Evolutionary conservation across 768 basidiomycete species (phyloP).

Genomic region (Pholiota molesta): DNA sequence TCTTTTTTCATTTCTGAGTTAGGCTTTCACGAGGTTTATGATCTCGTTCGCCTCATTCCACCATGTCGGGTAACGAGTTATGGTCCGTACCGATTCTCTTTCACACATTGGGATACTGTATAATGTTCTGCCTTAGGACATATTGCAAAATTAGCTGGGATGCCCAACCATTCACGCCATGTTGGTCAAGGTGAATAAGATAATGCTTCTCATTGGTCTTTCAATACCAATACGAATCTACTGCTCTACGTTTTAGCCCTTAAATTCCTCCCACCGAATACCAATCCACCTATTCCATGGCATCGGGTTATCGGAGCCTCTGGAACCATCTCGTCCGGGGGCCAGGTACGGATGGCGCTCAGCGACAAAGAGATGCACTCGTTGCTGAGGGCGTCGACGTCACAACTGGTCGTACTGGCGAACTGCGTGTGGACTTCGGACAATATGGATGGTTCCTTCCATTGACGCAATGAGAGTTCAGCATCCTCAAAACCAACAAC

Average conservation of each 20-base stretch:
- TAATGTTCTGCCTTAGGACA: slow-evolving; percentile 50
- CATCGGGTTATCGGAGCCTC: slow-evolving; percentile 74
- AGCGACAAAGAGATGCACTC: slow-evolving; percentile 73
- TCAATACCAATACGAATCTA: neutral
- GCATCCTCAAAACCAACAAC: neutral
- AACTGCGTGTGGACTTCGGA: slow-evolving; percentile 58
- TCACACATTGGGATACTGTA: too few relatives aligned
- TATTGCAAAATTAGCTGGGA: slow-evolving; percentile 78
- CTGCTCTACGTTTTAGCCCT: slow-evolving; percentile 53
- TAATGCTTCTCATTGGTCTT: neutral
- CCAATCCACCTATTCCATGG: slow-evolving; percentile 77
- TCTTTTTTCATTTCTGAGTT: neutral
- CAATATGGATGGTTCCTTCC: slow-evolving; percentile 69
- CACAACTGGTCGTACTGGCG: slow-evolving; percentile 53
- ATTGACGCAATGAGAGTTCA: slow-evolving; percentile 13
- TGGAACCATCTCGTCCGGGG: slow-evolving; percentile 83
- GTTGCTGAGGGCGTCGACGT: slow-evolving; percentile 87
- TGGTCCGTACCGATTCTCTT: too few relatives aligned
- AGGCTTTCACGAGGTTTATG: slow-evolving; percentile 59
- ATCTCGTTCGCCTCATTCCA: slow-evolving; percentile 72
- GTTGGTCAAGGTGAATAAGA: slow-evolving; percentile 72
- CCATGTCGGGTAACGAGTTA: slow-evolving; percentile 72
- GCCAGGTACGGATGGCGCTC: slow-evolving; percentile 80
- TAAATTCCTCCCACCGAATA: slow-evolving; percentile 66
- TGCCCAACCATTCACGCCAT: slow-evolving; percentile 78